Percentiles rank a stretch among this genome's conserved stretches.
Conservation (phyloP, 306 rosid genomes). For the Begonia peltatifolia region DNA sequence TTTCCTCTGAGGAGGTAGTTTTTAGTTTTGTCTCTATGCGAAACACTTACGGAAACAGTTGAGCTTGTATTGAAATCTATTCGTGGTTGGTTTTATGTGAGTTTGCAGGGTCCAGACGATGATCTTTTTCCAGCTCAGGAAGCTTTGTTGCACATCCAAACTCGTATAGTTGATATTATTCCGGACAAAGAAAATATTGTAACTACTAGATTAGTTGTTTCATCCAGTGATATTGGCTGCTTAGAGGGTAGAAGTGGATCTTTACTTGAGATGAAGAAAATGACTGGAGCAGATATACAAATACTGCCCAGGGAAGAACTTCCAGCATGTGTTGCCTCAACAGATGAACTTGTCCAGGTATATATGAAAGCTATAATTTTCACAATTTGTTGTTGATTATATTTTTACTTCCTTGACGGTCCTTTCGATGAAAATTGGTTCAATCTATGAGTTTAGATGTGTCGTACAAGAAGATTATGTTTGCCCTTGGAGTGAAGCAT, state of each 20-base stretch:
- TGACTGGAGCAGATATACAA: constrained; percentile 71
- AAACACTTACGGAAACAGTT: not conserved
- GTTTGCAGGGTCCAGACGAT: constrained; percentile 76
- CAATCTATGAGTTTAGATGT: too few relatives aligned
- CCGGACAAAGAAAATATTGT: constrained; percentile 62
- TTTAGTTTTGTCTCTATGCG: not conserved
- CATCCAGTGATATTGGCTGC: constrained; percentile 65
- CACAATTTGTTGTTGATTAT: too few relatives aligned
- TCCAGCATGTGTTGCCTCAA: constrained; percentile 51
- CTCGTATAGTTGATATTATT: constrained; percentile 68
- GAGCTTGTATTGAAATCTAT: not conserved
- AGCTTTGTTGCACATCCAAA: constrained; percentile 93
- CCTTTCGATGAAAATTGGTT: too few relatives aligned
- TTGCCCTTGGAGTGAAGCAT: too few relatives aligned
- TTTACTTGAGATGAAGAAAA: constrained; percentile 55
- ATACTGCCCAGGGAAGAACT: constrained; percentile 72
- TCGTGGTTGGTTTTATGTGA: constrained; percentile 11
- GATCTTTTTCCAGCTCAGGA: constrained; percentile 98
- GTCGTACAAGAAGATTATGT: too few relatives aligned
- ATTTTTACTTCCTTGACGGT: too few relatives aligned
- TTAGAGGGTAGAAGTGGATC: constrained; percentile 90
- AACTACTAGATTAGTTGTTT: constrained; percentile 80
- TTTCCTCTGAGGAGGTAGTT: constrained; percentile 90
- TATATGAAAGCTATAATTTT: constrained; percentile 9
- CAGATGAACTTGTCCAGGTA: constrained; percentile 82